Base-by-base conservation (phyloP, 2,329 filamentous ascomycete genomes). In the Beauveria brongniartii region DNA sequence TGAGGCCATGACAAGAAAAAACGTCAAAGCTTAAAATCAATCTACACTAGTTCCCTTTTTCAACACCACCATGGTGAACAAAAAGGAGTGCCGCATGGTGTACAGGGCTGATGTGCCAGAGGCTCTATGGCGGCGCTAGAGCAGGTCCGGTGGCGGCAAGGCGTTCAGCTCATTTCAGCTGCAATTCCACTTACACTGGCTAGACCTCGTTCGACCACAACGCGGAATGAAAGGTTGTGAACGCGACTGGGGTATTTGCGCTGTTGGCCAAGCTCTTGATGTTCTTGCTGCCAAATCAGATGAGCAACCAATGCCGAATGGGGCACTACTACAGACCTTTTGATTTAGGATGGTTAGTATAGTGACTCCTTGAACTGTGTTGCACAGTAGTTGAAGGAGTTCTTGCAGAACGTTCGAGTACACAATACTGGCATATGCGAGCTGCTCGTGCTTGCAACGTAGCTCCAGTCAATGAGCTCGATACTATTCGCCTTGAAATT, bases 121-220 rank as follows among this genome's bases (percentile, higher is more conserved):
- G 26, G 50, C 16, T n/a, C 26, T 41, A 34, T 16, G 20, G 30
- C 40, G 34, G 55, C 55, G 56, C 56, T 52, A 59, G 52, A 52
- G 12, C 18, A 22, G 55, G 18, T 12, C n/a, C 24, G 14, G 57
- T 47, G 37, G 57, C 50, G 48, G 57, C 28, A 59, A 52, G 57
- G 57, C 57, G n/a, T 59, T 59, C 57, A 59, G 57, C 57, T 40
- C 37, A 28, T n/a, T 53, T 59, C 57, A 59, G 57, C 57, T 59
- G 40, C 28, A 46, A 54, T 59, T 50, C 57, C 41, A 47, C 41
- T 37, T 5, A n/a, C 20, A n/a, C 26, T 41, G 28, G 12, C 57
- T 59, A 59, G 48, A 53, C 57, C 50, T 26, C 26, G 40, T 59
- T 59, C 3, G 57, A 59, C 20, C 51, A 22, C 26, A 54, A 47